These are phyloP conservation scores for Cryptococcus amylolentus DNA, from an alignment of 1,284 basidiomycete species.

Conservation along the genomic window DNA sequence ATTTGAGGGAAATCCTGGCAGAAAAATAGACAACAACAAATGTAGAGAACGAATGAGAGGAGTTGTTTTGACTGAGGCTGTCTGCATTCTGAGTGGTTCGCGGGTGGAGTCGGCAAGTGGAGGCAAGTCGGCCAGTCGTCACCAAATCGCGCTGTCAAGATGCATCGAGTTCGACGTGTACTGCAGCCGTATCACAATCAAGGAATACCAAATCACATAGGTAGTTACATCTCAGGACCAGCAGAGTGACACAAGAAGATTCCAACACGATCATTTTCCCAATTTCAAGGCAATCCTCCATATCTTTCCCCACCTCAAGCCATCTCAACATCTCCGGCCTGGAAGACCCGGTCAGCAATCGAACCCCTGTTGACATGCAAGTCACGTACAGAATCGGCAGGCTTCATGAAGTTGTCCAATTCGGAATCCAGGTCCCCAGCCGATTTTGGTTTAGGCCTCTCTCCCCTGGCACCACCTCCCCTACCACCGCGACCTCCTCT, in stretches of 20 bases:
- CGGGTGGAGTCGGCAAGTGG: not conserved
- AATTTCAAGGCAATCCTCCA: not conserved
- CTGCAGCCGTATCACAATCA: no score
- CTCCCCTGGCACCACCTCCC: slow-evolving; percentile 20
- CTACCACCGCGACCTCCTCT: slow-evolving; percentile 39
- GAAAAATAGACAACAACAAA: not conserved
- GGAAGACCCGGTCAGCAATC: not conserved
- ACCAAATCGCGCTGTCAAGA: not conserved
- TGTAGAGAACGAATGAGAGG: not conserved
- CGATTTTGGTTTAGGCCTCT: slow-evolving; percentile 60
- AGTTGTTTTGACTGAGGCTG: not conserved
- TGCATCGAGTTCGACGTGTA: no score
- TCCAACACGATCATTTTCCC: not conserved
- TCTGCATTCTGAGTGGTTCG: not conserved
- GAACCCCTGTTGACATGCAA: not conserved
- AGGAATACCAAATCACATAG: no score
- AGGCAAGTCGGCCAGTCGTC: not conserved
- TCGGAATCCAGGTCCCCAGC: slow-evolving; percentile 84
- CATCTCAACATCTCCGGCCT: slow-evolving; percentile 21
- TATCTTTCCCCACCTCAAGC: slow-evolving; percentile 5
- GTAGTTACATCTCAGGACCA: no score
- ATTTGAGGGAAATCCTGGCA: not conserved
- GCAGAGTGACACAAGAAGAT: no score
- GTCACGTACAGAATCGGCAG: slow-evolving; percentile 45
- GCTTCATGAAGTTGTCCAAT: slow-evolving; percentile 84